phyloP scores from a whole-genome alignment of 306 rosid species.

The Oemleria cerasiformis region DNA sequence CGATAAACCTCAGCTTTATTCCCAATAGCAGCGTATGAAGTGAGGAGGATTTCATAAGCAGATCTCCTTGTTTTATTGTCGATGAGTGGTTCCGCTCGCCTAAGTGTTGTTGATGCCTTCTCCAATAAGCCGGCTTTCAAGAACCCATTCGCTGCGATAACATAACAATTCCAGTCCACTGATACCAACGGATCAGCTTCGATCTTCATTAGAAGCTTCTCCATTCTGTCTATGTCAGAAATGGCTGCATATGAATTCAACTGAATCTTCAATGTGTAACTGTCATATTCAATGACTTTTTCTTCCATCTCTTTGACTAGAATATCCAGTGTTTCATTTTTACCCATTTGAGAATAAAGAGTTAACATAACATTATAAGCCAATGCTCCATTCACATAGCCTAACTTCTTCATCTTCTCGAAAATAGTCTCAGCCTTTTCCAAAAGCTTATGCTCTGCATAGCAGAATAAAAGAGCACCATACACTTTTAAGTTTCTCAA shows the following conservation, averaged over 20 bases:
- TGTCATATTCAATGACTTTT: conserved; percentile 15
- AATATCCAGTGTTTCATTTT: conserved; percentile 45
- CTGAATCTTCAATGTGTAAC: conserved; percentile 36
- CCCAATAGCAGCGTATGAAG: conserved; percentile 43
- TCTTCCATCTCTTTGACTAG: conserved; percentile 24
- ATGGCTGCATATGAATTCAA: background rate
- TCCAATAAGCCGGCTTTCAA: conserved; percentile 45
- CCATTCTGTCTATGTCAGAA: conserved; percentile 1
- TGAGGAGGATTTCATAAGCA: conserved; percentile 49
- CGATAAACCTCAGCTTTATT: conserved; percentile 60
- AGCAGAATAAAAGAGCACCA: conserved; percentile 61
- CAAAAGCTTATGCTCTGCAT: conserved; percentile 40
- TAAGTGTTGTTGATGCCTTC: conserved; percentile 35
- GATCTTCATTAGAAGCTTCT: conserved; percentile 10
- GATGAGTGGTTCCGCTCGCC: conserved; percentile 43
- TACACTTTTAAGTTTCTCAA: conserved; percentile 37
- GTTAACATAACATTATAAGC: conserved; percentile 52
- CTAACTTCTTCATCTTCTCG: conserved; percentile 43
- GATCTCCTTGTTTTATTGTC: conserved; percentile 16
- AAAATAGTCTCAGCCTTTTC: conserved; percentile 56
- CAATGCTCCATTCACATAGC: conserved; percentile 19
- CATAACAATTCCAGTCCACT: conserved; percentile 46
- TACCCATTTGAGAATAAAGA: conserved; percentile 52
- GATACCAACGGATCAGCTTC: conserved; percentile 11
- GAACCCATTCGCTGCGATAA: conserved; percentile 52